These are phyloP conservation scores for Solanum paucissectum DNA, from an alignment of 257 asterid genomes.

Conservation along the genomic window DNA sequence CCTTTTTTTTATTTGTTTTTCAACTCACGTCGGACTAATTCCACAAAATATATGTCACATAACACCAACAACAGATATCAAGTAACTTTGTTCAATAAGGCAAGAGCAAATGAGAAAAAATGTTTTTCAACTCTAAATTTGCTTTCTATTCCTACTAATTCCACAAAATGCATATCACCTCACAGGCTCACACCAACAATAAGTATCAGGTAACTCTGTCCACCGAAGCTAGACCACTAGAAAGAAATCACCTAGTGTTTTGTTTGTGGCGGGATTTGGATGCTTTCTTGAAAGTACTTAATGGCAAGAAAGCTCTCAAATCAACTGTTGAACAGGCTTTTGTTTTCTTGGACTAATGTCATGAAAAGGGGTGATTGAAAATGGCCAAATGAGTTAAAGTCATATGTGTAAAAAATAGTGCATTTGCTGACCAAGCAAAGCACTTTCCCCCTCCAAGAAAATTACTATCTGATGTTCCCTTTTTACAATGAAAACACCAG, in stretches of 20 bases:
- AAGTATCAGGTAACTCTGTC: neutral
- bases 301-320: slow-evolving; percentile 39
- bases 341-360: slow-evolving; percentile 11
- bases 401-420: slow-evolving; percentile 37
- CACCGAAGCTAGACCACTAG: neutral
- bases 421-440: slow-evolving; percentile 41
- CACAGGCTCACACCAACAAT: neutral
- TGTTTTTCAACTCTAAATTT: neutral
- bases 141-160: neutral
- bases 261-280: neutral
- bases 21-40: neutral
- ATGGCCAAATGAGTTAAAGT: slow-evolving; percentile 23
- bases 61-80: neutral
- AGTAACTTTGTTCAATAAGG: neutral
- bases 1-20: neutral
- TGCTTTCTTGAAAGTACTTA: slow-evolving; percentile 18
- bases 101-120: neutral
- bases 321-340: slow-evolving; percentile 34
- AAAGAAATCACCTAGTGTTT: neutral
- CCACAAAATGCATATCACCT: neutral
- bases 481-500: slow-evolving; percentile 10
- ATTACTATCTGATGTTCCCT: slow-evolving; percentile 3
- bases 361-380: slow-evolving; percentile 51
- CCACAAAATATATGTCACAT: neutral
- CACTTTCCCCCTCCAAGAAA: slow-evolving; percentile 21